Percentiles rank a stretch among this genome's conserved stretches.
These are phyloP conservation scores for Priceomyces fermenticarens DNA, from an alignment of 805 yeast species.

Conservation along the genomic window DNA sequence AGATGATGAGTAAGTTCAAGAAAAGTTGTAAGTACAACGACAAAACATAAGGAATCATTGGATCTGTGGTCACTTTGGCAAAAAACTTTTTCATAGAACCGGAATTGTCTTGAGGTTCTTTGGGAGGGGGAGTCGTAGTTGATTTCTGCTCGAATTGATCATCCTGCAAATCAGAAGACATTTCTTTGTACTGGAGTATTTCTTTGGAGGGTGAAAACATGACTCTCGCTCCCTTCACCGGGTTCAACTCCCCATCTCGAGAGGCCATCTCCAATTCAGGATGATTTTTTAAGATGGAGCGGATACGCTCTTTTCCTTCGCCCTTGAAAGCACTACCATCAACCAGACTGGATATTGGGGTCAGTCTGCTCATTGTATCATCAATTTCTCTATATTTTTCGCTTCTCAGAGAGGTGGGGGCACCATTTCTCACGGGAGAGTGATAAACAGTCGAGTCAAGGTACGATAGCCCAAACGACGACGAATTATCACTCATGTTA, in stretches of 20 bases:
- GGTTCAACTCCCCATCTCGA: conserved; percentile 23
- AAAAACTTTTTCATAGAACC: background rate
- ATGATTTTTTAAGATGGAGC: conserved; percentile 12
- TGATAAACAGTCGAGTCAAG: conserved; percentile 6
- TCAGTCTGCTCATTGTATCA: conserved; percentile 2
- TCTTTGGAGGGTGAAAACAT: conserved; percentile 35
- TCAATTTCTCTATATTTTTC: conserved; percentile 3
- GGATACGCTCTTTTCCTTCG: conserved; percentile 4
- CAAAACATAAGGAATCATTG: conserved; percentile 52
- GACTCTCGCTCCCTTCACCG: conserved; percentile 29
- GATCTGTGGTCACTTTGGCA: conserved; percentile 25
- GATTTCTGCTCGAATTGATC: conserved; percentile 5
- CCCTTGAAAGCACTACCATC: conserved; percentile 3
- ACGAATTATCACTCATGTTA: conserved; percentile 6
- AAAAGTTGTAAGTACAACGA: conserved; percentile 63
- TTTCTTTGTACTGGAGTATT: conserved; percentile 12
- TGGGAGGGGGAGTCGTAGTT: background rate
- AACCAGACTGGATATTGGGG: conserved; percentile 12
- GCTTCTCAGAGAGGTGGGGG: conserved; percentile 7
- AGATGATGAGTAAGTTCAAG: conserved; percentile 53
- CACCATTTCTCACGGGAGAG: conserved; percentile 10
- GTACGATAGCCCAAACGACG: conserved; percentile 10
- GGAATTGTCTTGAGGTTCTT: background rate
- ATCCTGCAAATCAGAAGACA: conserved; percentile 14
- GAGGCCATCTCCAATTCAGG: conserved; percentile 18